Evolutionary conservation across 805 yeast genomes (phyloP), one percentile per base, ranked within the genome.

Genomic region (Wickerhamiella hasegawae): DNA sequence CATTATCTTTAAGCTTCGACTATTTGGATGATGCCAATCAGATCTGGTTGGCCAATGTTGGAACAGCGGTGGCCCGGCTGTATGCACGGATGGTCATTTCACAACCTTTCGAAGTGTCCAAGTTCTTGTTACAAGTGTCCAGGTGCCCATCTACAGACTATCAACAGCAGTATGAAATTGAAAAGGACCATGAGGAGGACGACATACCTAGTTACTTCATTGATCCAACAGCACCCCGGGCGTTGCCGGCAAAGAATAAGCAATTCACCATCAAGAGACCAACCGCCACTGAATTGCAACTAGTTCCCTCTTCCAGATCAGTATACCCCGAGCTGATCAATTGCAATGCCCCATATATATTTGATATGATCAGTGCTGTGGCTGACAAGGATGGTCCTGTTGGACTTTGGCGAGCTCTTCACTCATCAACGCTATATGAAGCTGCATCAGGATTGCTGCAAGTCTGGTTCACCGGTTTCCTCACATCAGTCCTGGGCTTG

Each of bases 381-480:
- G 48, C 76, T 79, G 12, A 59, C 68, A 40, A 85, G 71, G 63
- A 71, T 73, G 45, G 71, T 68, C 62, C 69, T 71, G 15, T 63
- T 77, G 40, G 69, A 68, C 36, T 66, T 69, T 46, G 68, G 83
- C 18, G 73, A 65, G 57, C 94, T 66, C 49, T 94, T 78, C 18
- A 75, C 73, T 15, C 94, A 2, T 67, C 93, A 0, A 87, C 84
- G 48, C 63, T 90, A 15, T 68, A 78, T 51, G 76, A 69, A 36
- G 78, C 93, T 0, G 60, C 83, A 15, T 70, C 76, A 2, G 71
- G 73, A 33, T 78, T 94, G 0, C 59, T 84, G 31, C 87, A 81
- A 49, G 82, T 94, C 1, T 85, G 97, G 96, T 64, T 84, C 32
- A 78, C 92, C 0, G 95, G 95, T 3, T 71, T 85, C 42, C 52